A percentile compares a stretch with the other conserved stretches of the same genome.
Evolutionary conservation across 805 yeast species (phyloP).

Genomic region (Yarrowia bubula): DNA sequence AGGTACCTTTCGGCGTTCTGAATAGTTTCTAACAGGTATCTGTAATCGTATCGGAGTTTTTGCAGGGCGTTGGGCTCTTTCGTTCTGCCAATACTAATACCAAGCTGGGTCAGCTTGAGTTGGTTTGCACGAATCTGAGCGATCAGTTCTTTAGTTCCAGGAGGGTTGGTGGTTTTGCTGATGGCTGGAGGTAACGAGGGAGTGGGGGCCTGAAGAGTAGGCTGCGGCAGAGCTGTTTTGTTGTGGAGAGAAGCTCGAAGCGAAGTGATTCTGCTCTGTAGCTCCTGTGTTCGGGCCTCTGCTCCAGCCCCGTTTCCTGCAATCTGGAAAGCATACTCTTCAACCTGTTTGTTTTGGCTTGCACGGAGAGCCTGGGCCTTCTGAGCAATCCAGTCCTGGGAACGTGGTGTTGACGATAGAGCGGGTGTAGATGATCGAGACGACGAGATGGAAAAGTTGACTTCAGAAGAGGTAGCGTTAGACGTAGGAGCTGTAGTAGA

Average conservation of each 20-base stretch:
- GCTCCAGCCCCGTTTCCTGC: background rate
- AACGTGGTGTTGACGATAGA: background rate
- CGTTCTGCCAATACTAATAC: background rate
- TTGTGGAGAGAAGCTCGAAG: background rate
- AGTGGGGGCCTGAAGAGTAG: background rate
- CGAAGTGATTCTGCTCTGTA: background rate
- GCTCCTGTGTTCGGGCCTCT: background rate
- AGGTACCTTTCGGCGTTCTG: background rate
- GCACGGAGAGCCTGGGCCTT: background rate
- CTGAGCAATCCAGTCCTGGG: background rate
- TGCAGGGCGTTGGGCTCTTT: background rate
- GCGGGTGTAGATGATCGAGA: background rate
- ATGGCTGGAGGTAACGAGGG: background rate
- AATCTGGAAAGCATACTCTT: background rate
- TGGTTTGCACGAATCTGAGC: background rate
- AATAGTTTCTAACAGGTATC: background rate
- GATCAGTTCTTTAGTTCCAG: background rate
- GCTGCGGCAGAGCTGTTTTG: background rate
- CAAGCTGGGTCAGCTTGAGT: background rate
- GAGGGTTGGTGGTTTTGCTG: background rate
- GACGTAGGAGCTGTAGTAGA: background rate
- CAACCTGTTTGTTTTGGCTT: background rate
- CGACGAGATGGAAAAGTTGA: background rate
- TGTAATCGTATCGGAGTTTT: background rate
- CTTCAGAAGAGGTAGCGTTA: background rate